Evolutionary conservation across 139 green algal species (phyloP).

Genomic region (Coccomyxa sp.): DNA sequence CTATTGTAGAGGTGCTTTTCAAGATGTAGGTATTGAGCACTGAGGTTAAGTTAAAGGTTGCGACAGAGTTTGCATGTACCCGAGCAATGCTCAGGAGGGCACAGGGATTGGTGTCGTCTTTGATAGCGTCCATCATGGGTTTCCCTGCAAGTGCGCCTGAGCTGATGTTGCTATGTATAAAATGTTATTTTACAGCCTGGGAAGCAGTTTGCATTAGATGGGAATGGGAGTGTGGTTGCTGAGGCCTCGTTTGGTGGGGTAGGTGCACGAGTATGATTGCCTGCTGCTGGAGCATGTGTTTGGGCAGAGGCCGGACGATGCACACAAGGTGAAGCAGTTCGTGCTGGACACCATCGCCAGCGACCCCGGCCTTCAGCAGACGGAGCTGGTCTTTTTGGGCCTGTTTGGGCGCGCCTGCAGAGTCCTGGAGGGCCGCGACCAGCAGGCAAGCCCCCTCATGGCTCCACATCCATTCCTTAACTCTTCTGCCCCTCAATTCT

Average conservation of each 20-base stretch:
- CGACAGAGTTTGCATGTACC: too few relatives aligned
- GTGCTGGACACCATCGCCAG: constrained; percentile 77
- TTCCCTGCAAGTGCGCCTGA: too few relatives aligned
- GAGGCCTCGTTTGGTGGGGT: not conserved
- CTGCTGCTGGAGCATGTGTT: constrained; percentile 70
- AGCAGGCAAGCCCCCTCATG: constrained; percentile 10
- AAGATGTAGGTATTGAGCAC: too few relatives aligned
- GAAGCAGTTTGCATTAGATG: too few relatives aligned
- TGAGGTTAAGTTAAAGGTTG: not conserved
- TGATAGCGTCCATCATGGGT: too few relatives aligned
- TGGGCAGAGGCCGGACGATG: constrained; percentile 62
- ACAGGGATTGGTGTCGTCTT: too few relatives aligned
- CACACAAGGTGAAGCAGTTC: constrained; percentile 55
- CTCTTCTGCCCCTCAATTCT: not conserved
- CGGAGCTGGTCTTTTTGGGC: constrained; percentile 79
- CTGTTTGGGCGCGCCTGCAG: constrained; percentile 77
- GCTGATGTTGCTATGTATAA: too few relatives aligned
- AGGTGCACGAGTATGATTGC: constrained; percentile 64
- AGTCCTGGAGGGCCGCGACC: constrained; percentile 44
- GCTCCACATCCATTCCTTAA: not conserved
- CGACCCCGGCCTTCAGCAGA: constrained; percentile 81
- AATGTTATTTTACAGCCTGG: too few relatives aligned
- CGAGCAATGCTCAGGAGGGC: too few relatives aligned
- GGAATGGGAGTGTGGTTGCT: too few relatives aligned
- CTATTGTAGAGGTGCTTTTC: not conserved